Evolutionary conservation across 169 alveolate genomes (phyloP).

Genomic region (Cryptosporidium andersoni): DNA sequence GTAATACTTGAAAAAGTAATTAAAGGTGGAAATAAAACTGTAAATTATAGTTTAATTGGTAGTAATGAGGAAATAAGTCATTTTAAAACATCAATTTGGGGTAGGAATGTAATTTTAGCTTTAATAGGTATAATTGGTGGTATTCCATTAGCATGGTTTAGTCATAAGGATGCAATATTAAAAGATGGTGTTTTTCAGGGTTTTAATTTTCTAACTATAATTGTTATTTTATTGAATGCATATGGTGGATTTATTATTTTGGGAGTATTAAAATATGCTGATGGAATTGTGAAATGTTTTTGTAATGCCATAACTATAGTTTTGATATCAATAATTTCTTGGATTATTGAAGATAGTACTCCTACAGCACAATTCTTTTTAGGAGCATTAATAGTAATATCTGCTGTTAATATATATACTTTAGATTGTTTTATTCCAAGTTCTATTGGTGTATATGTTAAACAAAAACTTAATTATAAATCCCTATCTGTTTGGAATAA

Average conservation of each 20-base stretch:
- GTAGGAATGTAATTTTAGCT: constrained; percentile 55
- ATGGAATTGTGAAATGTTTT: constrained; percentile 62
- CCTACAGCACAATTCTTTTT: constrained; percentile 50
- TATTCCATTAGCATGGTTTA: constrained; percentile 44
- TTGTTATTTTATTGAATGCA: constrained; percentile 68
- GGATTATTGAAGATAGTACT: constrained; percentile 62
- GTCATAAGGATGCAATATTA: constrained; percentile 37
- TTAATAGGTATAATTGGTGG: constrained; percentile 66
- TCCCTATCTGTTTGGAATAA: neutral
- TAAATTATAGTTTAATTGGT: neutral
- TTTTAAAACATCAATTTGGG: constrained; percentile 61
- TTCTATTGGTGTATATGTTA: neutral
- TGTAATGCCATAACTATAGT: constrained; percentile 56
- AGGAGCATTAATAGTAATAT: constrained; percentile 47
- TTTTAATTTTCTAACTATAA: constrained; percentile 12
- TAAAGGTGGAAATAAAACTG: neutral
- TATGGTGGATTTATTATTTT: constrained; percentile 67
- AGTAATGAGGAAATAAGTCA: neutral
- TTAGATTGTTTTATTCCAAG: constrained; percentile 27
- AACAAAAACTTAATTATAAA: too few relatives aligned
- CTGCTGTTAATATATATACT: constrained; percentile 39
- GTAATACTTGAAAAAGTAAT: constrained; percentile 58
- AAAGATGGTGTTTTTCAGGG: constrained; percentile 67
- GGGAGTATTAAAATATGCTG: constrained; percentile 58
- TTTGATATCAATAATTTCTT: constrained; percentile 36